Evolutionary conservation across 768 basidiomycete genomes (phyloP).

Genomic region (Tricholoma matsutake): DNA sequence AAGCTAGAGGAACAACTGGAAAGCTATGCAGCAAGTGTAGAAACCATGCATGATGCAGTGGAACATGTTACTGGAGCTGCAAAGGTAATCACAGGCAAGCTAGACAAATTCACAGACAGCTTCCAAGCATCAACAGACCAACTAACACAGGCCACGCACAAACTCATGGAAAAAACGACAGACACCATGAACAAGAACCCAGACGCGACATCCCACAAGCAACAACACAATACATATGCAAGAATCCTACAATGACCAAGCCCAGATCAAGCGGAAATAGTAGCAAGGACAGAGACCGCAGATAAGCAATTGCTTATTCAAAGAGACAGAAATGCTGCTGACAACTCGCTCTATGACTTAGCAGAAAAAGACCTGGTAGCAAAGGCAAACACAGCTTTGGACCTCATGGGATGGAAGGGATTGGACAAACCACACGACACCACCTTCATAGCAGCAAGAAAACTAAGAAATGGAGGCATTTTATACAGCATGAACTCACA

Average conservation of each 20-base stretch:
- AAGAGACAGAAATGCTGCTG: too few relatives aligned
- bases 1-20: background rate
- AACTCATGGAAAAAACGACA: background rate
- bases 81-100: background rate
- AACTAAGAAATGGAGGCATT: background rate
- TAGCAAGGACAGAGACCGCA: background rate
- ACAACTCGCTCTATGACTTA: background rate
- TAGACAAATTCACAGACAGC: background rate
- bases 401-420: background rate
- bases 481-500: background rate
- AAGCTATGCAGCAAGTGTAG: background rate
- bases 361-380: background rate
- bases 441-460: background rate
- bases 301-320: too few relatives aligned
- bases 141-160: background rate
- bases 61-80: background rate
- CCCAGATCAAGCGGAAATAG: background rate
- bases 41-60: background rate
- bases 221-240: background rate
- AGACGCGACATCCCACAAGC: background rate
- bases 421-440: background rate
- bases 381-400: too few relatives aligned
- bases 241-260: background rate
- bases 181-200: background rate
- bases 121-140: background rate